Evolutionary conservation across 805 yeast genomes (phyloP).

Genomic region (Starmerella potacharoeniae): DNA sequence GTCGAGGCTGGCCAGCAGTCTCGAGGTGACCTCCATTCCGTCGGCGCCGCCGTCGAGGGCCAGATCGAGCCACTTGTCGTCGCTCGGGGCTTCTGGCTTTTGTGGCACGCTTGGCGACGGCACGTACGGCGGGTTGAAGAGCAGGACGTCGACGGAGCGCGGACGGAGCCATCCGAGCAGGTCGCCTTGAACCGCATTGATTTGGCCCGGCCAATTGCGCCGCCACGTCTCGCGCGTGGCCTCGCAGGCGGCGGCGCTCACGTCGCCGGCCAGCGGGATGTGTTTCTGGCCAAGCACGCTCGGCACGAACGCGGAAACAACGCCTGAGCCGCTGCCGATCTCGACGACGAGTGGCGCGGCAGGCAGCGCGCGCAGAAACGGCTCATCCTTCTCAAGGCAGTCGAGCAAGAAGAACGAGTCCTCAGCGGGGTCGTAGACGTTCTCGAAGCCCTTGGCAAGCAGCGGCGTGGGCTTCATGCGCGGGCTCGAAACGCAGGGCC

Average conservation of each 20-base stretch:
- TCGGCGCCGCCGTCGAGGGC: constrained; percentile 83
- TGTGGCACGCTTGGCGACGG: constrained; percentile 70
- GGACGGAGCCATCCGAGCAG: constrained; percentile 32
- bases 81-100: constrained; percentile 33
- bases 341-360: constrained; percentile 54
- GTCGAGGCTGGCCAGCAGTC: constrained; percentile 45
- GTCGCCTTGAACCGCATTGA: constrained; percentile 46
- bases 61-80: constrained; percentile 67
- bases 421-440: constrained; percentile 88
- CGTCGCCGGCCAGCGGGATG: constrained; percentile 58
- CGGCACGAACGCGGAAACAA: constrained; percentile 68
- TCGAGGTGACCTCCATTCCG: constrained; percentile 79
- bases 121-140: constrained; percentile 95
- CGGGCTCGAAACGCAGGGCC: background rate
- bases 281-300: constrained; percentile 41
- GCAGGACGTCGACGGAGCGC: constrained; percentile 50
- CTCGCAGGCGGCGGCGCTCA: constrained; percentile 66
- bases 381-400: constrained; percentile 52
- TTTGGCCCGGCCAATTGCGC: constrained; percentile 27
- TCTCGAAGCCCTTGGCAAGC: constrained; percentile 11
- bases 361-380: constrained; percentile 24
- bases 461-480: constrained; percentile 18
- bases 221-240: constrained; percentile 39
- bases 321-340: constrained; percentile 87
- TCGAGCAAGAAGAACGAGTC: constrained; percentile 82